Conservation (phyloP, 345 rosid genomes). For the Aurinia saxatilis region DNA sequence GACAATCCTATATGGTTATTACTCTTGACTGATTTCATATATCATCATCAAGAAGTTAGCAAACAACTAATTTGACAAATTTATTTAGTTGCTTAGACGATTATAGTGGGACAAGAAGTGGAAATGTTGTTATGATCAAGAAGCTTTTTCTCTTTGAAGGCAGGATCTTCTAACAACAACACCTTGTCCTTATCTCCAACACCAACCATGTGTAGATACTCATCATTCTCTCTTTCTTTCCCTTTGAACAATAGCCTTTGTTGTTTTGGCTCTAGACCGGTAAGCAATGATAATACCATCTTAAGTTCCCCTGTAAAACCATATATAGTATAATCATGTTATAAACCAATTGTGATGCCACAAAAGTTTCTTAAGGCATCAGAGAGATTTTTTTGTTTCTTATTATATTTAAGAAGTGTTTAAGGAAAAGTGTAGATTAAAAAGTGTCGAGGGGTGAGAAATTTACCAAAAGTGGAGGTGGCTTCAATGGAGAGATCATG, state of each 20-base stretch:
- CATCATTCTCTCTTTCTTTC: constrained; percentile 75
- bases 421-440: not conserved
- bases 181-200: constrained; percentile 82
- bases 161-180: constrained; percentile 77
- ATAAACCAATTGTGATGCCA: not conserved
- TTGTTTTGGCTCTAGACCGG: constrained; percentile 66
- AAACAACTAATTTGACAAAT: not conserved
- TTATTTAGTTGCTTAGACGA: constrained; percentile 31
- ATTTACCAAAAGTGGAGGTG: constrained; percentile 82
- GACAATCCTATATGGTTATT: not conserved
- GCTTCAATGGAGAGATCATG: constrained; percentile 73
- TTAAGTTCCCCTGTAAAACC: constrained; percentile 65
- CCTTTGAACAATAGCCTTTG: constrained; percentile 88
- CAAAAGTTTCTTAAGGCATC: no score
- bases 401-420: no score
- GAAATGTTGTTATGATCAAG: constrained; percentile 29
- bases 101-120: constrained; percentile 42
- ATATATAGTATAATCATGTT: not conserved
- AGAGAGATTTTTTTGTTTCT: no score
- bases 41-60: constrained; percentile 16
- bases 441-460: not conserved
- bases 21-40: not conserved
- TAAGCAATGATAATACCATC: constrained; percentile 62
- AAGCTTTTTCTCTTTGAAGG: constrained; percentile 68
- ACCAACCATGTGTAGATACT: constrained; percentile 88